Conservation (phyloP, 2,329 filamentous ascomycete species). For the Lithohypha guttulata region DNA sequence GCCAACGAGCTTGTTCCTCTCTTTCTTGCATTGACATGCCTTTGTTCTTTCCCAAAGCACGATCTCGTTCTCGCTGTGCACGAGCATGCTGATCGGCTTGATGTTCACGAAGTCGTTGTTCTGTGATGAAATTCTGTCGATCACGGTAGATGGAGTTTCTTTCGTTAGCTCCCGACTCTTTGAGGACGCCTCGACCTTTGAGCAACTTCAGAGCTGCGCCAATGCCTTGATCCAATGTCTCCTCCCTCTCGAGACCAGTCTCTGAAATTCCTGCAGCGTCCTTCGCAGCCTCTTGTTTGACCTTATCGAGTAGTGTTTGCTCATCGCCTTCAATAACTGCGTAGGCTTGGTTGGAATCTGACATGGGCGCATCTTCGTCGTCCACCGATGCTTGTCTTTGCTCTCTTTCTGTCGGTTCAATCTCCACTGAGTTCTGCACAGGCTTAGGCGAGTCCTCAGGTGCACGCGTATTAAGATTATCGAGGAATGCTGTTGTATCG, state of each 20-base stretch:
- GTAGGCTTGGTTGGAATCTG: slow-evolving; percentile 31
- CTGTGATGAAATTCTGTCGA: slow-evolving; percentile 66
- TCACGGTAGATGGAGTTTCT: slow-evolving; percentile 58
- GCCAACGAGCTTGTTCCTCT: slow-evolving; percentile 72
- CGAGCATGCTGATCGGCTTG: slow-evolving; percentile 72
- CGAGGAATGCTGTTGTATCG: slow-evolving; percentile 89
- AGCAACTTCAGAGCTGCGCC: slow-evolving; percentile 75
- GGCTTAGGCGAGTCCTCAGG: slow-evolving; percentile 38
- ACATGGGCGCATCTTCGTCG: slow-evolving; percentile 46
- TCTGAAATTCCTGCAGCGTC: slow-evolving; percentile 44
- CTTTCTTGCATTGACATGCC: slow-evolving; percentile 84
- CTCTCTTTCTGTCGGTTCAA: slow-evolving; percentile 4
- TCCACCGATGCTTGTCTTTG: slow-evolving; percentile 24
- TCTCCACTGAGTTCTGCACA: slow-evolving; percentile 17
- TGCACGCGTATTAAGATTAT: slow-evolving; percentile 58
- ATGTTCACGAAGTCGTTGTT: slow-evolving; percentile 65
- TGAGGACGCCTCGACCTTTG: slow-evolving; percentile 64
- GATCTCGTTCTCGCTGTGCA: slow-evolving; percentile 77
- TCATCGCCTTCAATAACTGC: slow-evolving; percentile 39
- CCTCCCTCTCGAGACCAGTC: slow-evolving; percentile 75
- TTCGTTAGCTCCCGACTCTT: slow-evolving; percentile 54
- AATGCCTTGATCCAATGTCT: slow-evolving; percentile 64
- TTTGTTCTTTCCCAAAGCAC: slow-evolving; percentile 67
- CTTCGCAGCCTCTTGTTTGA: slow-evolving; percentile 35
- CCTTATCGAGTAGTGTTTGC: slow-evolving; percentile 39